These are phyloP conservation scores for Coemansia sp. DNA, from an alignment of 192 early-diverging fungal genomes.

Conservation along the genomic window DNA sequence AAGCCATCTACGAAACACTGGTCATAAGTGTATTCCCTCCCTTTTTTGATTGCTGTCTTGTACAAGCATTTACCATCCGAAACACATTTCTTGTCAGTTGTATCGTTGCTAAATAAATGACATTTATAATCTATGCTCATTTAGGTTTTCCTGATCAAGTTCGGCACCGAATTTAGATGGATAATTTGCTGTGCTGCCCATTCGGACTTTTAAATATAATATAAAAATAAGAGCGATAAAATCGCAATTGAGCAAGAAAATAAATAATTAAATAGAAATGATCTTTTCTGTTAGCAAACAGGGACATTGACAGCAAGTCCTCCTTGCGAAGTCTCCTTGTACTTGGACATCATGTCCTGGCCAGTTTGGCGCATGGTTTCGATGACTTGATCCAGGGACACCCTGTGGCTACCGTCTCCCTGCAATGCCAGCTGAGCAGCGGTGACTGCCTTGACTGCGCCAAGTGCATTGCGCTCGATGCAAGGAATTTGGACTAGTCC, in stretches of 20 bases:
- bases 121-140: too few relatives aligned
- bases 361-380: constrained; percentile 94
- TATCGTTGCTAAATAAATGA: too few relatives aligned
- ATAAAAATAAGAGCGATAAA: not conserved
- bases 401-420: constrained; percentile 86
- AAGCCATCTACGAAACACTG: not conserved
- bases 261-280: not conserved
- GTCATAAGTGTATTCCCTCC: not conserved
- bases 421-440: constrained; percentile 94
- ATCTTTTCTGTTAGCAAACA: constrained; percentile 58
- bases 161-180: too few relatives aligned
- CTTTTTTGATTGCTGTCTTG: not conserved
- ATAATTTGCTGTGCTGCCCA: too few relatives aligned
- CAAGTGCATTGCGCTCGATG: constrained; percentile 93
- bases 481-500: constrained; percentile 96
- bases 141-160: too few relatives aligned
- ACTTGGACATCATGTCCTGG: constrained; percentile 90
- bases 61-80: not conserved
- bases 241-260: not conserved
- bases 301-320: constrained; percentile 92
- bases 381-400: constrained; percentile 93
- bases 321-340: constrained; percentile 95
- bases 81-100: too few relatives aligned
- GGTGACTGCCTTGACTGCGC: constrained; percentile 93
- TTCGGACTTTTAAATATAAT: not conserved